Percentiles rank a stretch among this genome's conserved stretches.
These are phyloP conservation scores for Mortierella sp. DNA, from an alignment of 371 early-diverging fungal genomes.

Conservation along the genomic window DNA sequence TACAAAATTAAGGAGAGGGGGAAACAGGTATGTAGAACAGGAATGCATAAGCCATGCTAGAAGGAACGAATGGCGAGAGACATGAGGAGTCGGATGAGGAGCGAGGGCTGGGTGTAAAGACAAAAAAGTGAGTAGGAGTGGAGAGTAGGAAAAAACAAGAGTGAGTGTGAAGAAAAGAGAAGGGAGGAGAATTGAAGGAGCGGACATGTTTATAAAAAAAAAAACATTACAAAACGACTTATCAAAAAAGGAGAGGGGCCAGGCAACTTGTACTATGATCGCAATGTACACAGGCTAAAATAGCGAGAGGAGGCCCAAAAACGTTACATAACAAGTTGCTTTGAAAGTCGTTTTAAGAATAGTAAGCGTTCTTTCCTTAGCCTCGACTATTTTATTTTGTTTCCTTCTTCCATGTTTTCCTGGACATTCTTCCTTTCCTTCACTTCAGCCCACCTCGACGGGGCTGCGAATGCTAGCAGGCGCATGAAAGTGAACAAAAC, in stretches of 20 bases:
- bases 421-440: neutral
- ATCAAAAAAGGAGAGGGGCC: too few species aligned
- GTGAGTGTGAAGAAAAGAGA: neutral
- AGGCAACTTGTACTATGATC: too few species aligned
- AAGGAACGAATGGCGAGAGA: neutral
- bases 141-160: neutral
- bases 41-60: conserved; percentile 5
- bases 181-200: neutral
- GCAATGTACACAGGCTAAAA: too few species aligned
- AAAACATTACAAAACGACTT: neutral
- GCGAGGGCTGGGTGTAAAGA: neutral
- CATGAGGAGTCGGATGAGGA: neutral
- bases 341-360: too few species aligned
- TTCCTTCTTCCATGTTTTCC: neutral
- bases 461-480: neutral
- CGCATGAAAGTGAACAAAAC: neutral
- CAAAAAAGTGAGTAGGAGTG: neutral
- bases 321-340: too few species aligned
- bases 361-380: neutral
- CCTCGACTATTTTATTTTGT: neutral
- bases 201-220: too few species aligned
- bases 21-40: neutral
- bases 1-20: neutral
- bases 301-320: too few species aligned
- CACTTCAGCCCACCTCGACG: neutral